Evolutionary conservation across 192 early-diverging fungal species (phyloP).

Genomic region (Backusella tuberculispora): DNA sequence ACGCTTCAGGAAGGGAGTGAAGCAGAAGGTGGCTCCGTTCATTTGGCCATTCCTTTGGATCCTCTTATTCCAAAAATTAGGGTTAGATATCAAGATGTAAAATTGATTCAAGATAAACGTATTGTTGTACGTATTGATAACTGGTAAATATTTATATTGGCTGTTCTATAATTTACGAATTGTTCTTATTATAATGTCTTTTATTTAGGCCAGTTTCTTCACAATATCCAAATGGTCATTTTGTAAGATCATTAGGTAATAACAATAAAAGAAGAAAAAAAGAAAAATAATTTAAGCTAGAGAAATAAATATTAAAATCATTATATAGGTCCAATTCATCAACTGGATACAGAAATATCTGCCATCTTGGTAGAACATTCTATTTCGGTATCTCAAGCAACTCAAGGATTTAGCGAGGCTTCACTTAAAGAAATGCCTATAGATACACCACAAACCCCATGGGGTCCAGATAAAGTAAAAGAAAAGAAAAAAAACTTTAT

Average conservation of each 20-base stretch:
- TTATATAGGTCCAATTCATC: conserved; percentile 56
- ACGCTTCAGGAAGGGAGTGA: conserved; percentile 67
- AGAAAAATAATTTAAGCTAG: background rate
- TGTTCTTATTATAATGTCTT: conserved; percentile 3
- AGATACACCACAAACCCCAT: conserved; percentile 53
- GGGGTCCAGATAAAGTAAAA: conserved; percentile 50
- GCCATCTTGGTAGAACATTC: conserved; percentile 78
- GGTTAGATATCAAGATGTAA: conserved; percentile 66
- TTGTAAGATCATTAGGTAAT: conserved; percentile 61
- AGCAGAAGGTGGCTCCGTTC: conserved; percentile 54
- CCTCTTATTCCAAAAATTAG: conserved; percentile 74
- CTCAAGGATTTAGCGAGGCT: conserved; percentile 67
- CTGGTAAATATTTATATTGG: conserved; percentile 43
- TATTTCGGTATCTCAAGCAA: conserved; percentile 74
- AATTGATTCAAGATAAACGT: conserved; percentile 58
- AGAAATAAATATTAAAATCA: background rate
- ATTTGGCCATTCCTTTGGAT: conserved; percentile 72
- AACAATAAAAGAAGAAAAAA: background rate
- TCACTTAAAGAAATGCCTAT: conserved; percentile 70
- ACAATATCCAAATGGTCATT: conserved; percentile 80
- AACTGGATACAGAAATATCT: conserved; percentile 74
- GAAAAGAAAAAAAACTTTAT: background rate
- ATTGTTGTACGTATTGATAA: conserved; percentile 77
- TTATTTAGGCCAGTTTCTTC: conserved; percentile 58
- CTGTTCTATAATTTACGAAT: background rate